Conservation (phyloP, 768 basidiomycete species). For the Boletellus ananas region DNA sequence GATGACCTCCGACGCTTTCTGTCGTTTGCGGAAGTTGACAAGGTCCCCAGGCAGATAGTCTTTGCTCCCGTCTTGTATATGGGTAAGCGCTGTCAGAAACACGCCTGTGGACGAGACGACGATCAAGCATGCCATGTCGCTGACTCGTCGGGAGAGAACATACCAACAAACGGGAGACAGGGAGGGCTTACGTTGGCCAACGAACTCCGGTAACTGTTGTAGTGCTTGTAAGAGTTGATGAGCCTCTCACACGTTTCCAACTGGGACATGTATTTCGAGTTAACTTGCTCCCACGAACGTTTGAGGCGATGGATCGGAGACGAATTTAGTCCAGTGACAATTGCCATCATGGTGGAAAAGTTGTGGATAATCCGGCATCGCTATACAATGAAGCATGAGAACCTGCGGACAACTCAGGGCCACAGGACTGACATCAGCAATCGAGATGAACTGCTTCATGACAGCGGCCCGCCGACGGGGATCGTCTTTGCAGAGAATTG, state of each 20-base stretch:
- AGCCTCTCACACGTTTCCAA: constrained; percentile 53
- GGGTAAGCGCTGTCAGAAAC: constrained; percentile 55
- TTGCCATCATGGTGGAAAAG: constrained; percentile 64
- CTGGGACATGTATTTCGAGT: constrained; percentile 42
- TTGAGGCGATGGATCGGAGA: constrained; percentile 62
- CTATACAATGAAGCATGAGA: constrained; percentile 31
- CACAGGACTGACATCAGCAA: constrained; percentile 52
- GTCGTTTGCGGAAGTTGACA: constrained; percentile 59
- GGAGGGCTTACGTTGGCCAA: constrained; percentile 56
- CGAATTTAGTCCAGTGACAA: constrained; percentile 65
- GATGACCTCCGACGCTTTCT: constrained; percentile 51
- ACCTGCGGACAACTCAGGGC: neutral
- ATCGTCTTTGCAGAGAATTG: constrained; percentile 53
- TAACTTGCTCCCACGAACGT: constrained; percentile 61
- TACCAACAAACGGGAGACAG: constrained; percentile 70
- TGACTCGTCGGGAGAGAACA: constrained; percentile 10
- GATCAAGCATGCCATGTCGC: constrained; percentile 2
- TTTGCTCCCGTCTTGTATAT: constrained; percentile 60
- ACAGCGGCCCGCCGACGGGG: constrained; percentile 54
- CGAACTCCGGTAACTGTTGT: constrained; percentile 55
- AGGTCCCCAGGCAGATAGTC: constrained; percentile 42
- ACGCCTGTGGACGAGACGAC: constrained; percentile 37
- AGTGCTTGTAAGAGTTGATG: constrained; percentile 65
- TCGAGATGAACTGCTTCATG: constrained; percentile 63
- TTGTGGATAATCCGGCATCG: constrained; percentile 61